Conservation (phyloP, 2,329 filamentous ascomycete genomes). For the Diplodia seriata region DNA sequence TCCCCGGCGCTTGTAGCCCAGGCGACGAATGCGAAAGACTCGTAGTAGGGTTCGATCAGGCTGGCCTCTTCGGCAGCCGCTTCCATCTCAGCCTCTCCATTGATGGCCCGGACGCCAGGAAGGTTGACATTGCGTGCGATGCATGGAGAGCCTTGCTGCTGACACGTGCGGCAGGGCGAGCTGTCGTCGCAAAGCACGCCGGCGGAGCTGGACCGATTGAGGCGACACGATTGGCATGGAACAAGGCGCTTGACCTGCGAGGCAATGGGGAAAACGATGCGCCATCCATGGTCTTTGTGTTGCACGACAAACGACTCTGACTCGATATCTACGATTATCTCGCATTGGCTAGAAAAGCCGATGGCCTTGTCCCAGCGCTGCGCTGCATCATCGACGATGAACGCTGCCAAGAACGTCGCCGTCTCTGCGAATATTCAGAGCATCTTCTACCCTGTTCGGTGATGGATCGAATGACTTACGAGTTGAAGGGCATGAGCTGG, state of each 20-base stretch:
- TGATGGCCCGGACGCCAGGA: not conserved
- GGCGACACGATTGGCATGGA: slow-evolving; percentile 1
- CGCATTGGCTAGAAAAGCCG: slow-evolving; percentile 1
- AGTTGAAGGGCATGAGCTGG: not conserved
- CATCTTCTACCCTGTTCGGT: not conserved
- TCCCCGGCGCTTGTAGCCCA: not conserved
- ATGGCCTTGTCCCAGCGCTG: not conserved
- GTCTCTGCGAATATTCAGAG: not conserved
- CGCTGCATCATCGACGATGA: not conserved
- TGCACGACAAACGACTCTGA: not conserved
- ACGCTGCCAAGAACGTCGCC: not conserved
- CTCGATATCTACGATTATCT: not conserved
- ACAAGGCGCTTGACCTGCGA: not conserved
- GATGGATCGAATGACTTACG: not conserved
- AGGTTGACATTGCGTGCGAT: not conserved
- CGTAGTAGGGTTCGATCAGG: not conserved
- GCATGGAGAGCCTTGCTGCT: not conserved
- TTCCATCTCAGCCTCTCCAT: slow-evolving; percentile 8
- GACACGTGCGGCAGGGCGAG: not conserved
- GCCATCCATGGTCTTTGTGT: slow-evolving; percentile 3
- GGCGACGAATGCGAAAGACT: not conserved
- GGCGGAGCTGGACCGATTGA: not conserved
- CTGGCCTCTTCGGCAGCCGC: not conserved
- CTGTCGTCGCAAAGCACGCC: not conserved
- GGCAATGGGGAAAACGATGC: not conserved